These are phyloP conservation scores for Micromonas commoda DNA, from an alignment of 139 green algal genomes.

Conservation along the genomic window DNA sequence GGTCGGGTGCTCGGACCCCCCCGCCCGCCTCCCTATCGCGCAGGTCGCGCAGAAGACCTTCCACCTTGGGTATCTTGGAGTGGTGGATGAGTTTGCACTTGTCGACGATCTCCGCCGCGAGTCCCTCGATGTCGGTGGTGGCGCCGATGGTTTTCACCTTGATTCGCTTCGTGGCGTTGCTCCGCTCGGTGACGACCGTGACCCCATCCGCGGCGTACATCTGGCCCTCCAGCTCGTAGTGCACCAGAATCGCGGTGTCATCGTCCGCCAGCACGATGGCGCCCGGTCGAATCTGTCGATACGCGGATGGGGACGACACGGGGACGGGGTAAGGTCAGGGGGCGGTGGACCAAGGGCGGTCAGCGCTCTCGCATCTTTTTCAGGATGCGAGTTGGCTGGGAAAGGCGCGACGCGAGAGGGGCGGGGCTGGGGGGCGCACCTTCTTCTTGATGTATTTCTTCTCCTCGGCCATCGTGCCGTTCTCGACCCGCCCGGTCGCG, in stretches of 20 bases:
- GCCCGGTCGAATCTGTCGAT: slow-evolving; percentile 21
- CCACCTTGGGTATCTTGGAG: slow-evolving; percentile 50
- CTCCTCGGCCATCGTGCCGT: neutral
- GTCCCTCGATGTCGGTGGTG: slow-evolving; percentile 45
- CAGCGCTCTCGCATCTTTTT: no score
- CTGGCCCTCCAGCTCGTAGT: slow-evolving; percentile 28
- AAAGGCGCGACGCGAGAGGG: neutral
- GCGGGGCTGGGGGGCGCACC: neutral
- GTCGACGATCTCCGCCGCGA: slow-evolving; percentile 61
- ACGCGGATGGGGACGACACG: neutral
- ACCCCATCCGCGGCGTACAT: neutral
- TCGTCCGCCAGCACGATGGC: slow-evolving; percentile 19
- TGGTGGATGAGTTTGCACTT: slow-evolving; percentile 75
- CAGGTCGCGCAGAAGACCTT: slow-evolving; percentile 50
- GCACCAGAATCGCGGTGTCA: slow-evolving; percentile 29
- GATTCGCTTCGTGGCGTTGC: slow-evolving; percentile 29
- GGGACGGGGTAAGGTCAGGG: neutral
- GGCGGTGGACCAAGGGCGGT: neutral
- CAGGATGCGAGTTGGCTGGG: no score
- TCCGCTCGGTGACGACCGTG: slow-evolving; percentile 13
- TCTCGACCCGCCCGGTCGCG: neutral
- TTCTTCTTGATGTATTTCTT: slow-evolving; percentile 1
- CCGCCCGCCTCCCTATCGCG: neutral
- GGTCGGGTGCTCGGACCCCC: slow-evolving; percentile 19
- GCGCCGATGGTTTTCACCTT: slow-evolving; percentile 54